Evolutionary conservation across 2,329 filamentous ascomycete species (phyloP).

Genomic region (Blumeriella jaapii): DNA sequence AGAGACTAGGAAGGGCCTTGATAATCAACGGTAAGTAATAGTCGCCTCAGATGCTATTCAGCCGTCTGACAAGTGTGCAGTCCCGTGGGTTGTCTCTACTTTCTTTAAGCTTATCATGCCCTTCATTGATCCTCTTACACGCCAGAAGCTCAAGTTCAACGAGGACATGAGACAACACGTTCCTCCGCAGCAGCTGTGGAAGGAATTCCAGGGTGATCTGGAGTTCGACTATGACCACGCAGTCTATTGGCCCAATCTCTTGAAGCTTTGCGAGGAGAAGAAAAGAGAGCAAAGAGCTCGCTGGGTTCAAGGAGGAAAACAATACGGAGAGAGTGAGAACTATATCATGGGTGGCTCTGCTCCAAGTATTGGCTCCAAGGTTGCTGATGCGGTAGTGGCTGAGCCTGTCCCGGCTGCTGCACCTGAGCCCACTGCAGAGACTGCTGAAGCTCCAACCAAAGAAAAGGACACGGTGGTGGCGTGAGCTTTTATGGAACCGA

Average conservation of each 20-base stretch:
- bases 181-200: slow-evolving; percentile 71
- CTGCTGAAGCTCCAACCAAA: neutral
- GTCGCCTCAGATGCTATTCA: neutral
- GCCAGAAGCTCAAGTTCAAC: slow-evolving; percentile 95
- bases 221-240: slow-evolving; percentile 87
- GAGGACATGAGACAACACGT: slow-evolving; percentile 79
- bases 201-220: slow-evolving; percentile 60
- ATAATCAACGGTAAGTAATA: slow-evolving; percentile 66
- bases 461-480: neutral
- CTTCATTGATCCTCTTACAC: slow-evolving; percentile 91
- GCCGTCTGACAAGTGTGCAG: slow-evolving; percentile 32
- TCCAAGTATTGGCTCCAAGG: slow-evolving; percentile 15
- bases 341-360: slow-evolving; percentile 60
- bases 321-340: slow-evolving; percentile 75
- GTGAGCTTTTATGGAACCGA: too few relatives aligned
- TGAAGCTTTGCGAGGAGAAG: slow-evolving; percentile 55
- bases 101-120: slow-evolving; percentile 96
- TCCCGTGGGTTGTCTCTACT: slow-evolving; percentile 80
- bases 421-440: neutral
- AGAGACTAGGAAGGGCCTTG: slow-evolving; percentile 77
- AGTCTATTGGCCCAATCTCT: slow-evolving; percentile 79
- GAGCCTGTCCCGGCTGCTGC: neutral
- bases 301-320: slow-evolving; percentile 71
- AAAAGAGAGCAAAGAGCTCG: slow-evolving; percentile 50
- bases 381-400: neutral